Conservation (phyloP, 1,284 basidiomycete species). For the Puccinia polysora region DNA sequence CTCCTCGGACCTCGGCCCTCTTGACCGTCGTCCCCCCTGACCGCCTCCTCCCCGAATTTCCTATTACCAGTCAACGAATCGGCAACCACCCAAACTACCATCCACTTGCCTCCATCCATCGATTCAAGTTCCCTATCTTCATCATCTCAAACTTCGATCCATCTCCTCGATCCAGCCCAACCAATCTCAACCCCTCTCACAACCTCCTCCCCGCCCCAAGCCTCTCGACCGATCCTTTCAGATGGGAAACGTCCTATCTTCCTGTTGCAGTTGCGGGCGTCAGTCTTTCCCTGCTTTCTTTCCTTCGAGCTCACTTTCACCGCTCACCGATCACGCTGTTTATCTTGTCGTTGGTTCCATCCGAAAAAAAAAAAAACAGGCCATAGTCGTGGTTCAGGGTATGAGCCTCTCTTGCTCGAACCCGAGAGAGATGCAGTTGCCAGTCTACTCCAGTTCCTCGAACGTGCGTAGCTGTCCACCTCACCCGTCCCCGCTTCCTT, state of each 20-base stretch:
- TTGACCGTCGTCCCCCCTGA: too few species aligned
- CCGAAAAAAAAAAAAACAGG: too few species aligned
- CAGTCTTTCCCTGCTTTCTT: conserved; percentile 14
- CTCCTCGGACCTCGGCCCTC: too few species aligned
- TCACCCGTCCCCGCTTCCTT: too few species aligned
- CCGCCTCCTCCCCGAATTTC: too few species aligned
- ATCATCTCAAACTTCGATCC: neutral
- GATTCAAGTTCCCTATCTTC: neutral
- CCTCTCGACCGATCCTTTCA: neutral
- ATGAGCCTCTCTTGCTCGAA: conserved; percentile 86
- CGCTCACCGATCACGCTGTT: conserved; percentile 23
- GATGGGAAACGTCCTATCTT: conserved; percentile 27
- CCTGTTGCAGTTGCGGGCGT: conserved; percentile 33
- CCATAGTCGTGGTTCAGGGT: conserved; percentile 48
- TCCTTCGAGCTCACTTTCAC: neutral
- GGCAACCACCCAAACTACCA: neutral
- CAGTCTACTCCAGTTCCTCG: conserved; percentile 91
- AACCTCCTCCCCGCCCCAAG: neutral
- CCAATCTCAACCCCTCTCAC: neutral
- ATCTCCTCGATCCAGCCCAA: neutral
- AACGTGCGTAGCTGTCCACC: conserved; percentile 66
- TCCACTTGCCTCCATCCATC: neutral
- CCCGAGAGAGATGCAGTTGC: conserved; percentile 98
- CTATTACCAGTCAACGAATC: too few species aligned
- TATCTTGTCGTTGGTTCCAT: conserved; percentile 27